phyloP scores from a whole-genome alignment of 225 moss, liverwort and hornwort species.

The Antitrichia curtipendula region DNA sequence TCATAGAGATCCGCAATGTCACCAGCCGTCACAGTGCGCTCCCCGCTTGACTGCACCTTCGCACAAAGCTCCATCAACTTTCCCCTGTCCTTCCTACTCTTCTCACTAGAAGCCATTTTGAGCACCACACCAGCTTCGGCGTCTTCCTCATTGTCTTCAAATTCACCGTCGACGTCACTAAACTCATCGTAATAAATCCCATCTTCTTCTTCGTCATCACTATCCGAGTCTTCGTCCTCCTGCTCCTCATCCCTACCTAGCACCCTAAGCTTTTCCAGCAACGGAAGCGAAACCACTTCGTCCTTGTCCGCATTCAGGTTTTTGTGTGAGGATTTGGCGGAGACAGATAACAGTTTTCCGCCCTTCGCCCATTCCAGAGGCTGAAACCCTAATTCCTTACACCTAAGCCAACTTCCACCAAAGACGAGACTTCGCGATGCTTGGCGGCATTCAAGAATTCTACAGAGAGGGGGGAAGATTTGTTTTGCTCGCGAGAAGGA shows the following conservation, averaged over 20 bases:
- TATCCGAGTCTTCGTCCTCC: slow-evolving; percentile 31
- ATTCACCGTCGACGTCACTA: slow-evolving; percentile 39
- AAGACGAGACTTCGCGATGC: neutral
- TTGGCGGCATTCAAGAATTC: neutral
- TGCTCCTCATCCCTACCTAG: slow-evolving; percentile 17
- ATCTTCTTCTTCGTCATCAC: slow-evolving; percentile 31
- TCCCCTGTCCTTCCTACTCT: slow-evolving; percentile 10
- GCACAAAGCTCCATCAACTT: slow-evolving; percentile 49
- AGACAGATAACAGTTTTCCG: neutral
- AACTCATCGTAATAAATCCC: slow-evolving; percentile 13
- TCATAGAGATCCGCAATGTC: slow-evolving; percentile 67
- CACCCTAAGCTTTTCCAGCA: slow-evolving; percentile 3
- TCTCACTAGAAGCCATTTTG: neutral
- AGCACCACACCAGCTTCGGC: slow-evolving; percentile 14
- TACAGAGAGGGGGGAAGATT: neutral
- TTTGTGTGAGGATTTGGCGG: neutral
- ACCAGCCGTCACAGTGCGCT: slow-evolving; percentile 34
- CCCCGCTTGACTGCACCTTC: slow-evolving; percentile 58
- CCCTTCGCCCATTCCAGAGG: neutral
- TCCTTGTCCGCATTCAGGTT: slow-evolving; percentile 9
- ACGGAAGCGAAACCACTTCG: slow-evolving; percentile 10
- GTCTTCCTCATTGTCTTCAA: slow-evolving; percentile 46
- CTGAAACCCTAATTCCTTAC: slow-evolving; percentile 6
- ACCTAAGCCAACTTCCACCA: neutral
- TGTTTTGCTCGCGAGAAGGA: neutral